phyloP scores from a whole-genome alignment of 768 basidiomycete species.

The Tubosaeta sp. region DNA sequence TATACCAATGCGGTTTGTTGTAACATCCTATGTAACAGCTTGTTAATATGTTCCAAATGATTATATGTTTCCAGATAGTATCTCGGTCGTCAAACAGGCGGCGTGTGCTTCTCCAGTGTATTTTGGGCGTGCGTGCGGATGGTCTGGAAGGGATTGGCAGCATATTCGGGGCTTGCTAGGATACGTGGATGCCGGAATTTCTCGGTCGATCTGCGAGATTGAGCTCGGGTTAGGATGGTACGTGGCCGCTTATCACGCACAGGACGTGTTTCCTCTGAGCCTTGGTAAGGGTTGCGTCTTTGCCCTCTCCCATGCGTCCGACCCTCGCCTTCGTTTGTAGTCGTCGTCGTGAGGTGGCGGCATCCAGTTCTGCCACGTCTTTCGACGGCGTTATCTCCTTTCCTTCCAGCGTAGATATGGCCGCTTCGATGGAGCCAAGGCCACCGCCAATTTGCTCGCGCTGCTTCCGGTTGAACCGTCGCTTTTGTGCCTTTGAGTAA shows the following conservation, averaged over 20 bases:
- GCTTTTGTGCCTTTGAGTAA: slow-evolving; percentile 69
- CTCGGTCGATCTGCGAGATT: slow-evolving; percentile 52
- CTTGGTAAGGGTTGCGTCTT: slow-evolving; percentile 51
- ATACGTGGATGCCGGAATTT: slow-evolving; percentile 67
- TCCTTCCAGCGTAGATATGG: slow-evolving; percentile 52
- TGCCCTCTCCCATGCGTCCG: slow-evolving; percentile 67
- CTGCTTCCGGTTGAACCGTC: slow-evolving; percentile 67
- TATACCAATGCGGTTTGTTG: slow-evolving; percentile 16
- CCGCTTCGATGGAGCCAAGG: slow-evolving; percentile 47
- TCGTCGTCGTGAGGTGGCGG: slow-evolving; percentile 13
- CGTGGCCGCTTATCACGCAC: slow-evolving; percentile 40
- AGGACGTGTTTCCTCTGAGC: slow-evolving; percentile 63
- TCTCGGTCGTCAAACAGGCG: neutral
- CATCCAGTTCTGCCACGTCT: slow-evolving; percentile 14
- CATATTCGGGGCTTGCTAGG: slow-evolving; percentile 59
- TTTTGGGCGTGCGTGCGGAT: slow-evolving; percentile 79
- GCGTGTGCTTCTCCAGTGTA: slow-evolving; percentile 56
- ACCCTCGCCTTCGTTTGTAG: slow-evolving; percentile 28
- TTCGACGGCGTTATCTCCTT: slow-evolving; percentile 16
- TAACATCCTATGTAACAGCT: slow-evolving; percentile 18
- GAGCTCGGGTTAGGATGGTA: neutral
- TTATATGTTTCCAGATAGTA: no score
- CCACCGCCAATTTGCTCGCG: slow-evolving; percentile 55
- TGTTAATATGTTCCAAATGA: slow-evolving; percentile 16
- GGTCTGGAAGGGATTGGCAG: slow-evolving; percentile 68